Evolutionary conservation across 257 asterid genomes (phyloP).

Genomic region (Fraxinus anomala): DNA sequence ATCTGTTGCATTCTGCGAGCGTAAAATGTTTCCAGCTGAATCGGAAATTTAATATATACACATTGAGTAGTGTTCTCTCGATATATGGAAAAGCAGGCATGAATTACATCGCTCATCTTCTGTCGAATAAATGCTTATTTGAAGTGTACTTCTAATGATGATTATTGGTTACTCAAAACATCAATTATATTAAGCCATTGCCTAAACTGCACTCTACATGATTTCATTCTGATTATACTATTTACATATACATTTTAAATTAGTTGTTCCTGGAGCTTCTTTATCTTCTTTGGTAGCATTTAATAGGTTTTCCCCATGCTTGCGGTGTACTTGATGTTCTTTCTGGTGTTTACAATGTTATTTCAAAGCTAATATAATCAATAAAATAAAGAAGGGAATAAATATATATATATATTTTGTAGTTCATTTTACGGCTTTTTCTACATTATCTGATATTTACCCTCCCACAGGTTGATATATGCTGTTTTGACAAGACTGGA

Average conservation of each 20-base stretch:
- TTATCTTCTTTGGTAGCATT: background rate
- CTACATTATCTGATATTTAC: conserved; percentile 26
- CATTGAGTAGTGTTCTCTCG: background rate
- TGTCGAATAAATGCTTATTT: background rate
- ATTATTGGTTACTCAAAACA: background rate
- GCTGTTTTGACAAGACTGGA: conserved; percentile 99
- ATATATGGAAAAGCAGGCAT: background rate
- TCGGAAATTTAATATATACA: background rate
- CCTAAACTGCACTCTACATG: background rate
- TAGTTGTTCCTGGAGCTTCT: background rate
- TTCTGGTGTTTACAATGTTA: background rate
- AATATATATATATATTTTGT: background rate
- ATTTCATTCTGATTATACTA: background rate
- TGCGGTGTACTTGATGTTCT: background rate
- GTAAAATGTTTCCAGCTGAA: background rate
- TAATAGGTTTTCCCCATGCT: background rate
- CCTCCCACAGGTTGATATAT: conserved; percentile 86
- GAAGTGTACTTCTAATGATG: background rate
- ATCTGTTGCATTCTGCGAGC: conserved; percentile 1
- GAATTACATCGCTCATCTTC: background rate
- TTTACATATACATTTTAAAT: background rate
- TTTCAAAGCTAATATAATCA: background rate
- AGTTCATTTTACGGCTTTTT: conserved; percentile 8
- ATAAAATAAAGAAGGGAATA: background rate
- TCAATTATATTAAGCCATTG: background rate